phyloP scores from a whole-genome alignment of 2,329 filamentous ascomycete genomes.

The Penicillium polonicum region DNA sequence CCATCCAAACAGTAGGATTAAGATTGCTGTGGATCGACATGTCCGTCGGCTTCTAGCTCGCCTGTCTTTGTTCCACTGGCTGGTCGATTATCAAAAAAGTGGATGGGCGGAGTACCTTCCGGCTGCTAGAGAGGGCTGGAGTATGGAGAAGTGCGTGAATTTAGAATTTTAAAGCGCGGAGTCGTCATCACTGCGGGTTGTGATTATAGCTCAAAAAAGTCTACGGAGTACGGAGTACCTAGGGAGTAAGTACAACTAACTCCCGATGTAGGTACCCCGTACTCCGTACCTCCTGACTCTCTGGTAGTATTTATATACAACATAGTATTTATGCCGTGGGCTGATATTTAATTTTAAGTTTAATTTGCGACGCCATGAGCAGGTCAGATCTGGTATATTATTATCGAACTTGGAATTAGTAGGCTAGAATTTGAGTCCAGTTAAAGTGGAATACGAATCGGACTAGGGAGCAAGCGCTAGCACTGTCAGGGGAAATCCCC shows the following conservation, averaged over 20 bases:
- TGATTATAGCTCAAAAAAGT: neutral
- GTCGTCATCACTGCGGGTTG: neutral
- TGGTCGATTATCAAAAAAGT: neutral
- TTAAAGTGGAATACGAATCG: neutral
- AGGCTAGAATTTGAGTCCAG: neutral
- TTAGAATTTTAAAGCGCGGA: neutral
- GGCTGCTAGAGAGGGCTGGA: neutral
- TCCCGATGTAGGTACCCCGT: neutral
- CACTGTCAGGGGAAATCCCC: slow-evolving; percentile 4
- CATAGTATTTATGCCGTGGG: neutral
- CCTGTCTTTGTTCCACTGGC: slow-evolving; percentile 10
- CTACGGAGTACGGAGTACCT: neutral
- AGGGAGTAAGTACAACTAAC: neutral
- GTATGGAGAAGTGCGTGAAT: slow-evolving; percentile 1
- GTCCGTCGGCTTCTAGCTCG: slow-evolving; percentile 1
- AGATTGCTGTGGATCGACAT: slow-evolving; percentile 21
- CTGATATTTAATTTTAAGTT: slow-evolving; percentile 1
- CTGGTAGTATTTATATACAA: too few species aligned
- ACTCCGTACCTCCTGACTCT: neutral
- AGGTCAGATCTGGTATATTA: neutral
- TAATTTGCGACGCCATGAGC: neutral
- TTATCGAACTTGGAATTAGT: neutral
- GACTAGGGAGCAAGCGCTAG: neutral
- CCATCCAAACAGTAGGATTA: slow-evolving; percentile 2
- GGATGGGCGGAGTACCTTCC: neutral